phyloP scores from a whole-genome alignment of 2,329 filamentous ascomycete species.

The Colletotrichum orbiculare region DNA sequence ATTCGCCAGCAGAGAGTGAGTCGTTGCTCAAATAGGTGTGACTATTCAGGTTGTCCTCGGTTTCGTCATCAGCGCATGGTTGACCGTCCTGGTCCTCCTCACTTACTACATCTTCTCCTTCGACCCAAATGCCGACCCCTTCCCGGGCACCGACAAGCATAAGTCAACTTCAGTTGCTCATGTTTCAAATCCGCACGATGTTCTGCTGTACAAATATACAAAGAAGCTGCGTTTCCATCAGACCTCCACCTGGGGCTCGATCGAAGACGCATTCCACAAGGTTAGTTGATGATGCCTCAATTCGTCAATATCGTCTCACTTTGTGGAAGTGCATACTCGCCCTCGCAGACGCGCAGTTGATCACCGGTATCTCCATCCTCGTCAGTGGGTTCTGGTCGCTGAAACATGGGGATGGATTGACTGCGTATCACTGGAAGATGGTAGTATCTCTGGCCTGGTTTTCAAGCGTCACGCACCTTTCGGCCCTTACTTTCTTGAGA shows the following conservation, averaged over 20 bases:
- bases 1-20: background rate
- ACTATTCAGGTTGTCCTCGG: background rate
- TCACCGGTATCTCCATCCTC: conserved; percentile 5
- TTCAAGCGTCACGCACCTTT: conserved; percentile 6
- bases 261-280: conserved; percentile 8
- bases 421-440: conserved; percentile 19
- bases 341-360: conserved; percentile 2
- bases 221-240: background rate
- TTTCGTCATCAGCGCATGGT: conserved; percentile 6
- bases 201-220: background rate
- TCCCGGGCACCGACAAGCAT: background rate
- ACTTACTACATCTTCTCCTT: conserved; percentile 1
- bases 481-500: conserved; percentile 6
- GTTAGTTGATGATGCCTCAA: background rate
- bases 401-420: background rate
- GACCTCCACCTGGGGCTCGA: background rate
- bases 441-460: conserved; percentile 13
- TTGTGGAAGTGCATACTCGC: conserved; percentile 11
- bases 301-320: background rate
- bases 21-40: background rate
- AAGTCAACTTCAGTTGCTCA: background rate
- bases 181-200: background rate
- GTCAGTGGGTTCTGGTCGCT: background rate
- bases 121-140: conserved; percentile 1
- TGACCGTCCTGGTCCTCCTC: conserved; percentile 4